A percentile compares a stretch with the other conserved stretches of the same genome.
phyloP scores from a whole-genome alignment of 2,329 filamentous ascomycete species.

The Leptoxyphium fumago region DNA sequence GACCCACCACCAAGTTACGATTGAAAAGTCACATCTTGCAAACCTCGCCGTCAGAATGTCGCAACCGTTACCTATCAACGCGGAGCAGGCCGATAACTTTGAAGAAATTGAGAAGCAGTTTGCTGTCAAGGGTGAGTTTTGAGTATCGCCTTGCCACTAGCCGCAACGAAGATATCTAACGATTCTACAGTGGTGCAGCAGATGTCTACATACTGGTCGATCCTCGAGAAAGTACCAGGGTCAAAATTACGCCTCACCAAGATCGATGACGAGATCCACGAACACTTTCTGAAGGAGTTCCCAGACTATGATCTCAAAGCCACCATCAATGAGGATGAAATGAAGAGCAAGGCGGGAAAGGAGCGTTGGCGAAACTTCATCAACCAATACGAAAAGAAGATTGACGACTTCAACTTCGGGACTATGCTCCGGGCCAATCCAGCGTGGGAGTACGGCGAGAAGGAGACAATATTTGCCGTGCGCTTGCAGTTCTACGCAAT shows the following conservation, averaged over 20 bases:
- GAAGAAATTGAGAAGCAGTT: constrained; percentile 92
- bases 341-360: constrained; percentile 97
- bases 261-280: constrained; percentile 86
- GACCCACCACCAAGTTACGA: no score
- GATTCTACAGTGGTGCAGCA: constrained; percentile 61
- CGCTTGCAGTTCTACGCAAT: constrained; percentile 76
- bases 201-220: constrained; percentile 92
- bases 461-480: constrained; percentile 76
- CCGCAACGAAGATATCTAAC: neutral
- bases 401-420: constrained; percentile 98
- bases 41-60: neutral
- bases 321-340: constrained; percentile 76
- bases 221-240: constrained; percentile 80
- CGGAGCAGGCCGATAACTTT: constrained; percentile 49
- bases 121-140: constrained; percentile 66
- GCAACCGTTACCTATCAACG: constrained; percentile 17
- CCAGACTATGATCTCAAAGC: constrained; percentile 78
- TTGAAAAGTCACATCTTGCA: no score
- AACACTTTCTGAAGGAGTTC: constrained; percentile 75
- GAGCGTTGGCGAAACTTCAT: constrained; percentile 91
- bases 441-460: constrained; percentile 70
- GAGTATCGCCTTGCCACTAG: neutral
- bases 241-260: constrained; percentile 84
- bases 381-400: constrained; percentile 80
- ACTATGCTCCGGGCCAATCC: constrained; percentile 74